A percentile compares a stretch with the other conserved stretches of the same genome.
Evolutionary conservation across 2,329 filamentous ascomycete species (phyloP).

Genomic region (Trichoderma endophyticum): DNA sequence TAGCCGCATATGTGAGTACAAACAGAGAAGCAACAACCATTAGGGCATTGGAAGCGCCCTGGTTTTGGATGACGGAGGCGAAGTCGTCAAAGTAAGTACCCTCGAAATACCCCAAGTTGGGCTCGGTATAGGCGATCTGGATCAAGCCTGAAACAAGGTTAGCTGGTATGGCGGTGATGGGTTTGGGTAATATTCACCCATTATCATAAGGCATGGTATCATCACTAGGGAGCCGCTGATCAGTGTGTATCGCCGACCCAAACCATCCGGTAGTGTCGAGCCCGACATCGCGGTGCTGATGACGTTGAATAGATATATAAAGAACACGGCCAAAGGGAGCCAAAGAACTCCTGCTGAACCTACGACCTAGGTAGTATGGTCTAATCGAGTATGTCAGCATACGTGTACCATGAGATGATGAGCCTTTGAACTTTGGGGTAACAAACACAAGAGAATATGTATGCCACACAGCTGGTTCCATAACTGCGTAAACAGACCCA

Average conservation of each 20-base stretch:
- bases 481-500: slow-evolving; percentile 58
- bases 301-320: slow-evolving; percentile 59
- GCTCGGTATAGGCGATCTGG: background rate
- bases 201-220: slow-evolving; percentile 61
- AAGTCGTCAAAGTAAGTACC: slow-evolving; percentile 26
- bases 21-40: slow-evolving; percentile 62
- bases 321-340: slow-evolving; percentile 54
- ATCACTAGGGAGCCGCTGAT: slow-evolving; percentile 55
- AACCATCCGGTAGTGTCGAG: slow-evolving; percentile 57
- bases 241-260: slow-evolving; percentile 56
- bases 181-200: slow-evolving; percentile 38
- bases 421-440: background rate
- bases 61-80: slow-evolving; percentile 55
- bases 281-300: slow-evolving; percentile 54
- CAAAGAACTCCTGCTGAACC: slow-evolving; percentile 54
- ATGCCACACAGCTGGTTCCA: slow-evolving; percentile 60
- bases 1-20: slow-evolving; percentile 45
- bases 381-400: slow-evolving; percentile 28
- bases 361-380: slow-evolving; percentile 61
- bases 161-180: background rate
- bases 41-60: slow-evolving; percentile 58
- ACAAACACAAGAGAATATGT: slow-evolving; percentile 34
- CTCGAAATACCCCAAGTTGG: background rate
- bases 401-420: slow-evolving; percentile 44
- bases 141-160: background rate